Evolutionary conservation across 2,329 filamentous ascomycete species (phyloP), one percentile per base, ranked within the genome.

Genomic region (Aureobasidium leucospermi): DNA sequence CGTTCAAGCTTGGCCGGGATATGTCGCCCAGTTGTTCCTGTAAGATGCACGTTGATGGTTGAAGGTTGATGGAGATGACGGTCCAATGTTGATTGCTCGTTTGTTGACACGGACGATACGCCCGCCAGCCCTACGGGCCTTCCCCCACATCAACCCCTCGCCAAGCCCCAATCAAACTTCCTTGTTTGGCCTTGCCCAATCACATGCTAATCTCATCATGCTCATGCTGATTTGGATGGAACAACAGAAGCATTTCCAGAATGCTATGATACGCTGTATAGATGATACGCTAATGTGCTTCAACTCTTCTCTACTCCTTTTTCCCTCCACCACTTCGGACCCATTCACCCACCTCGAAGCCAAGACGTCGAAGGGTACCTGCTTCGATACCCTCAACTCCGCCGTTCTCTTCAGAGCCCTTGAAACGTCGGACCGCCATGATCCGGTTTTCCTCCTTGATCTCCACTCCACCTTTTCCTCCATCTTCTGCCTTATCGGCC

Each of bases 311-410:
- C 51, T 46, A 58, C 38, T 59, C 46, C 41, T 52, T 45, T 29
- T 34, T 31, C 7, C 48, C 53, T 11, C 59, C 41, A 57, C 71
- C 59, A 8, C 67, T 66, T 39, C 74, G 67, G 13, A 90, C 81
- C 84, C 88, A 95, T 74, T 96, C 92, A 58, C 88, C 83, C 63
- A 96, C 85, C 76, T 96, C 92, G 74, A 96, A 96, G 1, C 85
- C 87, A 52, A 96, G 76, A 63, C 91, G 79, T 61, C 90, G 80
- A 70, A 91, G 79, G 10, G 85, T 85, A 67, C 71, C 67, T 15
- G 74, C 71, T 38, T 75, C 73, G 59, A 79, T 68, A 46, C 63
- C 67, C 34, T 59, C 59, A 2, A 46, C 48, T 4, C 55, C 56
- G 9, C 59, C 53, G 48, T 63, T 62, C 34, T 68, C 68, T 58